Evolutionary conservation across 129 eudicot species (phyloP).

Genomic region (Chrysanthemum seticuspe): DNA sequence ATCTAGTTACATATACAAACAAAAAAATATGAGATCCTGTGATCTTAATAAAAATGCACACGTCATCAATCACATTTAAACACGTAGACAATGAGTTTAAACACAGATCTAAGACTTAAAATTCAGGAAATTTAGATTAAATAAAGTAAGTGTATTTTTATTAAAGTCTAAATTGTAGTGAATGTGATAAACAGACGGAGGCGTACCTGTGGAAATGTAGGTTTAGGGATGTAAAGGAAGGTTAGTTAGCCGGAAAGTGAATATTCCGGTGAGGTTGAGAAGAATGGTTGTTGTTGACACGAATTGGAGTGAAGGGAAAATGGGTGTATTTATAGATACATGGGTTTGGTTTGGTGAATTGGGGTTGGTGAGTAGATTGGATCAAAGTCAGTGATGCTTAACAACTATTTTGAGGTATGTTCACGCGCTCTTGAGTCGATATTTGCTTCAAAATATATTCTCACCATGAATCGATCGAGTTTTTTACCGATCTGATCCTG

Average conservation of each 20-base stretch:
- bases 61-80: not conserved
- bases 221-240: not conserved
- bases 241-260: constrained; percentile 7
- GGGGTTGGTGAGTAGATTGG: constrained; percentile 9
- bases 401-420: not conserved
- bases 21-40: not conserved
- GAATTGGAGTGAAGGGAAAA: constrained; percentile 10
- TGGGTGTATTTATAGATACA: constrained; percentile 25
- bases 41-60: no score
- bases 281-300: constrained; percentile 23
- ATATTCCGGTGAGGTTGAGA: constrained; percentile 4
- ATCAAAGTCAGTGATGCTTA: not conserved
- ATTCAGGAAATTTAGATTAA: not conserved
- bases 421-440: no score
- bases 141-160: no score
- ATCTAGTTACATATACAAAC: not conserved
- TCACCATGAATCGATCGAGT: no score
- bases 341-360: not conserved
- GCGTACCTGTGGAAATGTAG: constrained; percentile 30
- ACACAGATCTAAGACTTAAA: constrained; percentile 8
- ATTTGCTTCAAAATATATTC: no score
- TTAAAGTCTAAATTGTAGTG: constrained; percentile 6
- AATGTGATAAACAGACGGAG: not conserved
- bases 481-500: no score
- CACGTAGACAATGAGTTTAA: not conserved